Evolutionary conservation across 306 rosid genomes (phyloP), one percentile per base, ranked within the genome.

Genomic region (Medicago truncatula): DNA sequence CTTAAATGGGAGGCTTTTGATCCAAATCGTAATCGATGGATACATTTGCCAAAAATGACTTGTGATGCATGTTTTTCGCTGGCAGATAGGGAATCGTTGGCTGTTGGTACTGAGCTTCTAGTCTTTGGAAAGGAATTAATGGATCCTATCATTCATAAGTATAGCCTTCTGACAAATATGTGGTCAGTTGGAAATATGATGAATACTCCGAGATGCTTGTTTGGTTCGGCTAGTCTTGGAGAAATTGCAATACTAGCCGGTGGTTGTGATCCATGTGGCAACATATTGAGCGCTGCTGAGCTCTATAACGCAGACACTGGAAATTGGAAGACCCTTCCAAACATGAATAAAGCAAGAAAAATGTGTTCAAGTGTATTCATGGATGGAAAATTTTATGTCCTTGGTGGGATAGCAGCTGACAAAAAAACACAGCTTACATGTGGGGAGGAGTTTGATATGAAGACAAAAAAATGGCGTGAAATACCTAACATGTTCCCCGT

Each of bases 181-280:
- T 50, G 57, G 57, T 50, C 7, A 8, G n/a, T 15, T 5, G 20
- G 57, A 59, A 66, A 6, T 38, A 8, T 57, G 49, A 86, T 93
- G 98, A 85, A 84, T 40, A 71, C 75, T 16, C 93, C 98, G 8
- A 79, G 97, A 67, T 90, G 86, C 84, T 82, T 93, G 81, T 93
- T 93, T 1, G 98, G 78, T 65, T 93, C 98, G 1, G 93, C 95
- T 0, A 90, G 98, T 66, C 52, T 79, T 2, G 88, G 93, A 41
- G 88, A 71, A 73, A 84, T 89, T 0, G 98, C 91, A 15, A 89
- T 93, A 66, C 15, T 90, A 8, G 98, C 98, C 9, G 97, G 98
- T 23, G 97, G 98, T 47, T 85, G 89, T 64, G 87, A 87, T 68
- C 75, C 81, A 23, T 2, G 0, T 0, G 95, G 97, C 44, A 86